These are phyloP conservation scores for Waltiozyma sp. DNA, from an alignment of 1,139 yeast genomes.

Conservation along the genomic window DNA sequence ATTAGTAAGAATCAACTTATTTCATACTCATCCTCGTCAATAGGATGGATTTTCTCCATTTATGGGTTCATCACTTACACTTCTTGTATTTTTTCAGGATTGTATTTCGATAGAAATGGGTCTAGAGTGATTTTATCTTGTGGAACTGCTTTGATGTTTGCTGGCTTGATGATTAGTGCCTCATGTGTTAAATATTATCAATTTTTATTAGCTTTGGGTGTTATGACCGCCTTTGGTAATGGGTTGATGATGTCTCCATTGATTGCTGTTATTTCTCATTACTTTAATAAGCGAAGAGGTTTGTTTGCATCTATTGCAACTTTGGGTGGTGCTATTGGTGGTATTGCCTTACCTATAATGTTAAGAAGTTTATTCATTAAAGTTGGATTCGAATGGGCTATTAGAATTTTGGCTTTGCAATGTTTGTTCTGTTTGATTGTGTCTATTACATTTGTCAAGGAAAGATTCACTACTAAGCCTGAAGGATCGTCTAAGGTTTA, in stretches of 20 bases:
- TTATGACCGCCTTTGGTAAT: constrained; percentile 43
- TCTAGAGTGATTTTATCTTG: constrained; percentile 30
- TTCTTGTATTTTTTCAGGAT: constrained; percentile 50
- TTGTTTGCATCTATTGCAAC: constrained; percentile 47
- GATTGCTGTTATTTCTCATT: constrained; percentile 47
- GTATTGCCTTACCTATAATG: constrained; percentile 48
- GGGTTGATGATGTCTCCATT: constrained; percentile 48
- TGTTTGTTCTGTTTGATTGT: constrained; percentile 30
- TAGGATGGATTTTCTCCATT: constrained; percentile 66
- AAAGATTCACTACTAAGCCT: constrained; percentile 27
- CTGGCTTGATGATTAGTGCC: constrained; percentile 42
- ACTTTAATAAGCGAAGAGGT: constrained; percentile 44
- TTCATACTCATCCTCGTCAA: constrained; percentile 34
- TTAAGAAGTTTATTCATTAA: constrained; percentile 38
- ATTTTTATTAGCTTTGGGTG: constrained; percentile 41
- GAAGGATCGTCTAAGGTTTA: constrained; percentile 4
- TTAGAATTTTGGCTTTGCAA: constrained; percentile 42
- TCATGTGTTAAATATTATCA: constrained; percentile 39
- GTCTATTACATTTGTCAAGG: constrained; percentile 34
- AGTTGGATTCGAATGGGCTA: constrained; percentile 54
- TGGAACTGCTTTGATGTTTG: constrained; percentile 33
- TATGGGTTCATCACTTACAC: constrained; percentile 47
- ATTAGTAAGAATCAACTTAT: constrained; percentile 47
- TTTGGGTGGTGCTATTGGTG: constrained; percentile 57
- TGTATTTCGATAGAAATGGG: constrained; percentile 39